A percentile compares a stretch with the other conserved stretches of the same genome.
Conservation (phyloP, 495 filamentous ascomycete species). For the Xylaria scruposa region DNA sequence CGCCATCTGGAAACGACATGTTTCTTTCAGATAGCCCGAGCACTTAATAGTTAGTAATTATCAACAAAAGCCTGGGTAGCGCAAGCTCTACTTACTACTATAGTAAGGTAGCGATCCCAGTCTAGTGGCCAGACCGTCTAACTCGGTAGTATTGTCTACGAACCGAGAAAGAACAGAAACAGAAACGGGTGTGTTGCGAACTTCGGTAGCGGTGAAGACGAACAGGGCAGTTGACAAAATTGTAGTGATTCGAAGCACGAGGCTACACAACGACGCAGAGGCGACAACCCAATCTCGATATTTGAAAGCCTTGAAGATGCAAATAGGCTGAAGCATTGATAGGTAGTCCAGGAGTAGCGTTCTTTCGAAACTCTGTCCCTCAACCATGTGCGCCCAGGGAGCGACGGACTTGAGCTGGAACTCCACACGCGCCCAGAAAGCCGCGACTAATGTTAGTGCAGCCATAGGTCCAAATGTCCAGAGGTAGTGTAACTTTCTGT, state of each 20-base stretch:
- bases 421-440: not conserved
- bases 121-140: not conserved
- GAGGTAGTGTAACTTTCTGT: not conserved
- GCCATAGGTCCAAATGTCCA: conserved; percentile 7
- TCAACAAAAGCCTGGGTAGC: no score
- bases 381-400: not conserved
- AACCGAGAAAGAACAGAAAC: not conserved
- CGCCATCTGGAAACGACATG: not conserved
- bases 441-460: not conserved
- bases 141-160: not conserved
- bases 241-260: not conserved
- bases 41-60: not conserved
- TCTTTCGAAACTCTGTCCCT: not conserved
- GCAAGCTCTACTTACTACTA: conserved; percentile 12
- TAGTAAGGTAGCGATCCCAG: not conserved
- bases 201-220: not conserved
- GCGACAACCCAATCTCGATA: not conserved
- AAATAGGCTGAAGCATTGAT: not conserved
- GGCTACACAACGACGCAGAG: not conserved
- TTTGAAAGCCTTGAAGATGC: not conserved
- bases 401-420: not conserved
- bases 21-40: not conserved
- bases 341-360: conserved; percentile 1
- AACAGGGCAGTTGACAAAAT: not conserved
- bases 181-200: not conserved